phyloP scores from a whole-genome alignment of 768 basidiomycete species.

The Hericium erinaceus region DNA sequence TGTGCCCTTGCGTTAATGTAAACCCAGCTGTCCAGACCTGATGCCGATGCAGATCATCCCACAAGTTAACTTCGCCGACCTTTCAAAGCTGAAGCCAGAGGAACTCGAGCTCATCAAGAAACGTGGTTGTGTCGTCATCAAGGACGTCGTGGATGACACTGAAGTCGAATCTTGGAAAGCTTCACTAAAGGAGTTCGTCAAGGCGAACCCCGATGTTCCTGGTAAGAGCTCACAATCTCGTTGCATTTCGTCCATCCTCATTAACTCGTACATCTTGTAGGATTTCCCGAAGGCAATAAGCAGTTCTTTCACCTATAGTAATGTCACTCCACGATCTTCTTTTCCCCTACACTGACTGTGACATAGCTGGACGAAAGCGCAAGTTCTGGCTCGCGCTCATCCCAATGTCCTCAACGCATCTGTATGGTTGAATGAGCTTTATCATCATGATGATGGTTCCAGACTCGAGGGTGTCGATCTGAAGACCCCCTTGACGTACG shows the following conservation, averaged over 20 bases:
- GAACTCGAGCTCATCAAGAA: conserved; percentile 41
- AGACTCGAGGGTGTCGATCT: conserved; percentile 47
- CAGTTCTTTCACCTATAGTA: conserved; percentile 73
- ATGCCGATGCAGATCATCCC: conserved; percentile 41
- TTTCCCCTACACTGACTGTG: neutral
- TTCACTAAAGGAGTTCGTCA: conserved; percentile 45
- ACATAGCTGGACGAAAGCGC: conserved; percentile 38
- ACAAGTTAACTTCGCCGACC: conserved; percentile 47
- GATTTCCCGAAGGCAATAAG: conserved; percentile 46
- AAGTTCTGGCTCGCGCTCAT: conserved; percentile 62
- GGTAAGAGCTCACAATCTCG: conserved; percentile 26
- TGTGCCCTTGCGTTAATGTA: conserved; percentile 11
- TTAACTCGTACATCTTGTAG: conserved; percentile 21
- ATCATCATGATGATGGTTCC: conserved; percentile 32
- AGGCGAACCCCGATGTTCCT: conserved; percentile 44
- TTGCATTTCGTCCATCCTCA: neutral
- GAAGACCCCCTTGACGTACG: conserved; percentile 54
- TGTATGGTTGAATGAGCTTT: conserved; percentile 58
- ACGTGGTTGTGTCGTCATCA: conserved; percentile 53
- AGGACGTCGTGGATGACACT: conserved; percentile 45
- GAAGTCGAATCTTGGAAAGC: conserved; percentile 52
- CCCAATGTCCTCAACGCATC: conserved; percentile 51
- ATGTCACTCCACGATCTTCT: conserved; percentile 15
- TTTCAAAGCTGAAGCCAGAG: conserved; percentile 36
- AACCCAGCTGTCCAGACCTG: neutral